A percentile compares a stretch with the other conserved stretches of the same genome.
Conservation (phyloP, 257 asterid genomes). For the Echites panduratus region DNA sequence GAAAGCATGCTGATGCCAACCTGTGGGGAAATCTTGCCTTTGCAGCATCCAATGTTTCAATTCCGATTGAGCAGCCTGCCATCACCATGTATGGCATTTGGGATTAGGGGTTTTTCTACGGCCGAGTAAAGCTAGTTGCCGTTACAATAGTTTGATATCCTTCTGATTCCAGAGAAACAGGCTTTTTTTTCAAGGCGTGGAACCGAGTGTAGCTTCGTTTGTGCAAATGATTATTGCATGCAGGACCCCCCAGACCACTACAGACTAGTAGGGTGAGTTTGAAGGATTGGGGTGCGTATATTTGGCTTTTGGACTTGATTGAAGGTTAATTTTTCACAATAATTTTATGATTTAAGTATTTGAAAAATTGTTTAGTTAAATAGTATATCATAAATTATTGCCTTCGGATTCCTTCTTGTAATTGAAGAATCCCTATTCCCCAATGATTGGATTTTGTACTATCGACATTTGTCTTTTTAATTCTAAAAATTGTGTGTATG, state of each 20-base stretch:
- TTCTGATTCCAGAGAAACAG: conserved; percentile 2
- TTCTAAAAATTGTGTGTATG: too few relatives aligned
- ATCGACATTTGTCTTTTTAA: too few relatives aligned
- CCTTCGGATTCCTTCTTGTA: too few relatives aligned
- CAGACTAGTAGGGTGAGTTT: conserved; percentile 1
- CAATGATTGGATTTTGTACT: too few relatives aligned
- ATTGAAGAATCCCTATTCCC: too few relatives aligned
- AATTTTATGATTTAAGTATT: neutral
- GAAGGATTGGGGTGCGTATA: neutral
- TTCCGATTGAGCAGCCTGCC: conserved; percentile 42
- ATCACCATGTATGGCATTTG: conserved; percentile 88
- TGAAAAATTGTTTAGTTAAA: neutral
- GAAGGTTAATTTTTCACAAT: neutral
- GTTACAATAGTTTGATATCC: conserved; percentile 30
- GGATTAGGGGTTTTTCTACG: conserved; percentile 85
- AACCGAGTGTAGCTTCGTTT: conserved; percentile 9
- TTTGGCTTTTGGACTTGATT: neutral
- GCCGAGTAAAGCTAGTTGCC: conserved; percentile 70
- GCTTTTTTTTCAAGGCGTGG: conserved; percentile 11
- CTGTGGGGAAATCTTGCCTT: conserved; percentile 25
- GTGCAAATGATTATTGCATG: conserved; percentile 7
- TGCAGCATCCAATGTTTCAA: conserved; percentile 24
- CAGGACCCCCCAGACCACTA: neutral
- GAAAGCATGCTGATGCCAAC: conserved; percentile 23
- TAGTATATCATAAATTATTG: too few relatives aligned